Evolutionary conservation across 2,329 filamentous ascomycete genomes (phyloP).

Genomic region (Xylaria sp.): DNA sequence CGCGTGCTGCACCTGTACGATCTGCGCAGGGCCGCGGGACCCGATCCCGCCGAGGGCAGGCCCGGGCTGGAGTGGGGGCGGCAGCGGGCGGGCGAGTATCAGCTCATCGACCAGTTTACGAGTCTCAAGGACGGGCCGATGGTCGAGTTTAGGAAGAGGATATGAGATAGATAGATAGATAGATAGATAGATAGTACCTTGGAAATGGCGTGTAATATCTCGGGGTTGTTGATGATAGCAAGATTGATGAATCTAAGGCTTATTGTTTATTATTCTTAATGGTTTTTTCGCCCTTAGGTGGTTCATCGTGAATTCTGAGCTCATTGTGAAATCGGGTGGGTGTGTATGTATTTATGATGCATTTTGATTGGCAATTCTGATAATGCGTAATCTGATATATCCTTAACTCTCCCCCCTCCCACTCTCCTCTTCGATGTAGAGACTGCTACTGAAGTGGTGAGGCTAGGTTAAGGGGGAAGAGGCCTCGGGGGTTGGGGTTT

Average conservation of each 20-base stretch:
- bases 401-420: too few relatives aligned
- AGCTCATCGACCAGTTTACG: constrained; percentile 78
- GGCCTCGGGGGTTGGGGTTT: too few relatives aligned
- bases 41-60: constrained; percentile 65
- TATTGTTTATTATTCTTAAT: too few relatives aligned
- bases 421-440: too few relatives aligned
- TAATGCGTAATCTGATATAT: too few relatives aligned
- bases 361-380: too few relatives aligned
- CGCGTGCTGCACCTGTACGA: constrained; percentile 72
- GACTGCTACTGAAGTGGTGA: too few relatives aligned
- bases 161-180: constrained; percentile 20
- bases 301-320: neutral
- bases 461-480: too few relatives aligned
- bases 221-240: constrained; percentile 16
- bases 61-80: constrained; percentile 64
- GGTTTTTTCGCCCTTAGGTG: neutral
- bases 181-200: neutral
- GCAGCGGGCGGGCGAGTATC: constrained; percentile 70
- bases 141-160: constrained; percentile 66
- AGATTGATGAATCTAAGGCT: constrained; percentile 12
- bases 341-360: too few relatives aligned
- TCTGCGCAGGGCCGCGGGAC: constrained; percentile 62
- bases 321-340: neutral
- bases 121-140: constrained; percentile 77
- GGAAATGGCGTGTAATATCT: neutral